Percentiles rank a stretch among this genome's conserved stretches.
Evolutionary conservation across 1,284 basidiomycete species (phyloP).

Genomic region (Meripilus lineatus): DNA sequence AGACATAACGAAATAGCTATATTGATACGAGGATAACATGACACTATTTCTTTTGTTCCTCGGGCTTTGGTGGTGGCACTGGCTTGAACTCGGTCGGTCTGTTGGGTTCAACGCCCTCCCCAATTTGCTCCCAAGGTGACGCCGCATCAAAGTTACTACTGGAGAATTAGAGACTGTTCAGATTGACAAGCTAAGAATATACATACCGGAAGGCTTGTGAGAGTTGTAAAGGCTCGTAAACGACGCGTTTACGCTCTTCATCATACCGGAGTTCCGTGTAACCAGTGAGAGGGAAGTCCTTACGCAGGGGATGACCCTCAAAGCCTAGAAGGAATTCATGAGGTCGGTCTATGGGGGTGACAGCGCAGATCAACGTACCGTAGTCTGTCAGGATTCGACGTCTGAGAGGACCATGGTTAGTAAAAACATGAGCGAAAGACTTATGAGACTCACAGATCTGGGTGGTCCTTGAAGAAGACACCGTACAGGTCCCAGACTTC

Average conservation of each 20-base stretch:
- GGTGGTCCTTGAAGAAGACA: conserved; percentile 95
- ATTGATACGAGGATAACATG: conserved; percentile 7
- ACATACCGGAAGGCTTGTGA: conserved; percentile 94
- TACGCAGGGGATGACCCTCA: conserved; percentile 96
- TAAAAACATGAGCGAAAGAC: conserved; percentile 7
- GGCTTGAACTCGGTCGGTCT: conserved; percentile 71
- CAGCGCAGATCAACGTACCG: conserved; percentile 43
- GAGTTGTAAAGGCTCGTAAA: conserved; percentile 96
- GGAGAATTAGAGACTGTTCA: no score
- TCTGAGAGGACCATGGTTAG: conserved; percentile 35
- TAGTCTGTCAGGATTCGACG: conserved; percentile 98
- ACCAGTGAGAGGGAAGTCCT: conserved; percentile 97
- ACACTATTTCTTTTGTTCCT: conserved; percentile 69
- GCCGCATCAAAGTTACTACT: conserved; percentile 88
- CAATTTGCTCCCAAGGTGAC: conserved; percentile 97
- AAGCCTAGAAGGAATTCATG: conserved; percentile 58
- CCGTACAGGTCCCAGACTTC: conserved; percentile 99
- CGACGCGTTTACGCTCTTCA: conserved; percentile 97
- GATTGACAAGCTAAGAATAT: background rate
- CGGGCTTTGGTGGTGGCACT: conserved; percentile 58
- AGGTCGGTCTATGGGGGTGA: conserved; percentile 6
- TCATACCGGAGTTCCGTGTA: conserved; percentile 98
- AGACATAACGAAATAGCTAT: background rate
- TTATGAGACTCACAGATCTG: conserved; percentile 75
- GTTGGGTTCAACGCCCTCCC: conserved; percentile 72